Conservation (phyloP, 2,329 filamentous ascomycete genomes). For the Ceratocystis destructans region DNA sequence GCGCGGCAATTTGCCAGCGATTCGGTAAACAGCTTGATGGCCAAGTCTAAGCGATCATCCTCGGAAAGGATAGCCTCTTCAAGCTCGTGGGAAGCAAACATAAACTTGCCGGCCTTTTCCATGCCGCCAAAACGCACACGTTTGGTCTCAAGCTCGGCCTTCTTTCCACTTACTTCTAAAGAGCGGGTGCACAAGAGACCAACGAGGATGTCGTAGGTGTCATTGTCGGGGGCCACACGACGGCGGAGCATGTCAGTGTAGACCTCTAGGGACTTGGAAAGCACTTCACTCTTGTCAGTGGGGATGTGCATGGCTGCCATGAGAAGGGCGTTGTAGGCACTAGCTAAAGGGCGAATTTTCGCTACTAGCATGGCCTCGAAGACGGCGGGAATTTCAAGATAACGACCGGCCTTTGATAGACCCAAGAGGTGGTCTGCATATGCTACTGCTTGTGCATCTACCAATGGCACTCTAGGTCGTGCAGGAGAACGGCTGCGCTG, state of each 20-base stretch:
- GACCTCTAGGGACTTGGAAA: constrained; percentile 83
- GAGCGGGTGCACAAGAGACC: constrained; percentile 68
- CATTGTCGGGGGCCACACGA: constrained; percentile 64
- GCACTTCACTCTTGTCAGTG: constrained; percentile 63
- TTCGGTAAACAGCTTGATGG: constrained; percentile 70
- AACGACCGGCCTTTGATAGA: constrained; percentile 57
- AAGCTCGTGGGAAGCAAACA: constrained; percentile 75
- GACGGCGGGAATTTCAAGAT: constrained; percentile 75
- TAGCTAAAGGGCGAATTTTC: constrained; percentile 64
- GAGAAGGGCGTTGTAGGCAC: constrained; percentile 85
- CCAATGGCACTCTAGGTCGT: constrained; percentile 45
- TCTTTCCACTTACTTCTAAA: constrained; percentile 60
- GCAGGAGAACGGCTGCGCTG: constrained; percentile 33
- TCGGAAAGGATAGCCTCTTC: constrained; percentile 76
- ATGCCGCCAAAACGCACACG: constrained; percentile 72
- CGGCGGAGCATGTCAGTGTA: constrained; percentile 93
- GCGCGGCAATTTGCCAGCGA: constrained; percentile 50
- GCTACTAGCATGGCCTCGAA: constrained; percentile 83
- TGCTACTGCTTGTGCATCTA: constrained; percentile 49
- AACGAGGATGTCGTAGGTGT: constrained; percentile 81
- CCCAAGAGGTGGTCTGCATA: constrained; percentile 69
- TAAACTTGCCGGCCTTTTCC: constrained; percentile 71
- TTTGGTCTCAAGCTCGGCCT: constrained; percentile 64
- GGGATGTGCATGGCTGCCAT: constrained; percentile 74
- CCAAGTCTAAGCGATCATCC: constrained; percentile 74